Evolutionary conservation across 2,329 filamentous ascomycete species (phyloP), one percentile per base, ranked within the genome.

Genomic region (Remersonia thermophila): DNA sequence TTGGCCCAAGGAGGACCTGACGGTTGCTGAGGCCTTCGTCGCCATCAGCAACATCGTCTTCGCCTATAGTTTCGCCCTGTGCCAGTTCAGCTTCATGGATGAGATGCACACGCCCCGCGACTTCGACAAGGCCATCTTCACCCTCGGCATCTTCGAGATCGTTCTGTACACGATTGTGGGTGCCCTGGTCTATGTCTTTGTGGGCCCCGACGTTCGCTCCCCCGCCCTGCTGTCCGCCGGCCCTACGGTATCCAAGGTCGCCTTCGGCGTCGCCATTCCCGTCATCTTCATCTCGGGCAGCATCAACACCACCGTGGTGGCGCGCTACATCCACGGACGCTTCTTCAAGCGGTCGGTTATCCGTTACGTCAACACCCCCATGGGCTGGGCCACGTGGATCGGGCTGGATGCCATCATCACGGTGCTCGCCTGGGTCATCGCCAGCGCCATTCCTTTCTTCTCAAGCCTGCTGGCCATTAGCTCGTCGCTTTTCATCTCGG

Each of bases 201-300:
- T 75, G 7, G 81, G 81, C 17, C 58, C 61, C 1, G 59, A 65
- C 0, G 79, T 86, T 16, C 55, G 66, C 38, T 77, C 74, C 1
- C 82, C 81, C 1, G 79, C 81, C 0, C 66, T 86, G 7, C 69
- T 80, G 5, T 80, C 77, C 0, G 74, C 79, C 8, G 68, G 71
- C 2, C 56, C 59, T 2, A 46, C 67, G 0, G 56, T 83, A 16
- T 69, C 71, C 33, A 81, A 81, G 51, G 57, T 84, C 6, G 77
- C 78, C 2, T 85, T 80, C 49, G 79, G 77, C 18, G 56, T 84
- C 43, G 80, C 77, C 0, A 62, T 80, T 3, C 80, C 80, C 11
- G 83, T 80, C 37, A 84, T 85, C 52, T 68, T 83, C 48, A 76
- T 85, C 42, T 79, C 80, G 0, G 81, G 80, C 33, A 77, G 80